Conservation (phyloP, 768 basidiomycete genomes). For the Kwoniella newhampshirensis region DNA sequence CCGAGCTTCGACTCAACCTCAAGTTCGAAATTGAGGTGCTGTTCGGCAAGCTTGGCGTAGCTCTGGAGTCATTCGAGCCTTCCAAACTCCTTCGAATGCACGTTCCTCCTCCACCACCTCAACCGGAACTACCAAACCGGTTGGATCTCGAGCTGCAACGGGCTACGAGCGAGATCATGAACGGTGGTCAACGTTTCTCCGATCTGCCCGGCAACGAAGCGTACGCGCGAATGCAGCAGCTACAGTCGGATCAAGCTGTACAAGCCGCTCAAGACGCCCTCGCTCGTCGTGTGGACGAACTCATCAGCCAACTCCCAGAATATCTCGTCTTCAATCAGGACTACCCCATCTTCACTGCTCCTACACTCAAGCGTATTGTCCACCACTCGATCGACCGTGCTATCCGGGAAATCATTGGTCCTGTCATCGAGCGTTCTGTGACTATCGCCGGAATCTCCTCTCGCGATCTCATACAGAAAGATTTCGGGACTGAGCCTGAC, state of each 20-base stretch:
- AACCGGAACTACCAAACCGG: slow-evolving; percentile 64
- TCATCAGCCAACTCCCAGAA: slow-evolving; percentile 61
- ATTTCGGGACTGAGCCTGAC: slow-evolving; percentile 88
- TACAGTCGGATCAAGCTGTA: slow-evolving; percentile 67
- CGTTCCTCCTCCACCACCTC: slow-evolving; percentile 49
- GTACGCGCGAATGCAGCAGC: slow-evolving; percentile 57
- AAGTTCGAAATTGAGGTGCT: slow-evolving; percentile 99
- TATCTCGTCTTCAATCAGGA: slow-evolving; percentile 75
- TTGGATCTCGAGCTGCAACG: slow-evolving; percentile 78
- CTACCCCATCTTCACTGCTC: slow-evolving; percentile 66
- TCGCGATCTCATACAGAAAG: slow-evolving; percentile 88
- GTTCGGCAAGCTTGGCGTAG: slow-evolving; percentile 85
- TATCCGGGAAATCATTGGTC: slow-evolving; percentile 95
- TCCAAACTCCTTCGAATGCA: slow-evolving; percentile 68
- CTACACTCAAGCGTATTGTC: slow-evolving; percentile 83
- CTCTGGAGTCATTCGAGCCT: slow-evolving; percentile 79
- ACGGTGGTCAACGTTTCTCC: slow-evolving; percentile 31
- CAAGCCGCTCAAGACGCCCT: slow-evolving; percentile 52
- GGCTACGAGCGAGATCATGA: slow-evolving; percentile 57
- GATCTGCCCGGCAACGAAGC: slow-evolving; percentile 37
- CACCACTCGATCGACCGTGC: slow-evolving; percentile 88
- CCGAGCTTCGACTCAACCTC: slow-evolving; percentile 90
- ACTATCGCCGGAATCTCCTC: slow-evolving; percentile 98
- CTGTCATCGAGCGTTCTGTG: slow-evolving; percentile 95
- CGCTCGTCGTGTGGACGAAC: slow-evolving; percentile 52